Evolutionary conservation across 768 basidiomycete species (phyloP), one percentile per base, ranked within the genome.

Genomic region (Phanerodontia chrysosporium): DNA sequence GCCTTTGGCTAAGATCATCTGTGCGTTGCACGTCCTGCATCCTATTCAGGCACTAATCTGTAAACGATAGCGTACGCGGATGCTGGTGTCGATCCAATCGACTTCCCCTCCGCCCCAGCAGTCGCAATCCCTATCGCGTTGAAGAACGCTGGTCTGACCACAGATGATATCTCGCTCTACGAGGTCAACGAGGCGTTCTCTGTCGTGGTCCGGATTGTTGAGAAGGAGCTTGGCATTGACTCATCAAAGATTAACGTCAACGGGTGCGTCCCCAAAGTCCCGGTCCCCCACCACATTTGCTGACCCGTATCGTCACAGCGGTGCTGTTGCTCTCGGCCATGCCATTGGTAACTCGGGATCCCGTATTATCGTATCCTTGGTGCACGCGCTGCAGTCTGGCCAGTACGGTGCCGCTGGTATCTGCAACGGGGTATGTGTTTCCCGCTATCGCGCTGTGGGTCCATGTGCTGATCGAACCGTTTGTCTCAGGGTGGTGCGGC

Each of bases 101-200:
- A 98, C 74, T 99, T 99, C 85, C 96, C 97, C 44, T 81, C 84
- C 65, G 97, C 97, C 24, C 97, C 97, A 13, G 91, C 96, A 6
- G 80, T 91, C 62, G 96, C 96, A 27, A 75, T 99, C 39, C 97
- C 97, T 22, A 74, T 83, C 58, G 97, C 97, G 13, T 78, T 99
- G 60, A 76, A 94, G 78, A 87, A 82, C 68, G 97, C 96, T 22
- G 90, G 90, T 65, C 78, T 98, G 58, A 84, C 85, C 21, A 69
- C 85, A 49, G 79, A 89, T 45, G 93, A 99, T 67, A 92, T 99
- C 63, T 81, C 94, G 46, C 80, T 89, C 51, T 99, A 93, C 71
- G 97, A 99, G 74, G 84, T 98, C 72, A 99, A 99, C 73, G 96
- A 99, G 74, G 96, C 96, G 27, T 99, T 98, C 82, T 95, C 94